Conservation (phyloP, 768 basidiomycete species). For the Pulveroboletus sp. region DNA sequence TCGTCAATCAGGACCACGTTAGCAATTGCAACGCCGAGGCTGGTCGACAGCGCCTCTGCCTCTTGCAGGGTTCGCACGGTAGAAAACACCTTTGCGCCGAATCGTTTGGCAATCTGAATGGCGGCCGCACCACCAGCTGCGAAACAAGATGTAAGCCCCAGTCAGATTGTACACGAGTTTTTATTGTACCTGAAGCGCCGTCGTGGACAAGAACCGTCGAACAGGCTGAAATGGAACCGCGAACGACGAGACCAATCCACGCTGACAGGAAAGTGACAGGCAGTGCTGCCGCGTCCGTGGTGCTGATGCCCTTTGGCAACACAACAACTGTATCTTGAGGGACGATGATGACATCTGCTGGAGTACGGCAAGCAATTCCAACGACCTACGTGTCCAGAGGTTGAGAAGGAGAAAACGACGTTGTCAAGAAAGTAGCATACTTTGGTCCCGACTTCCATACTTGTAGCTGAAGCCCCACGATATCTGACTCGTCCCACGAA, state of each 20-base stretch:
- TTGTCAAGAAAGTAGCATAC: slow-evolving; percentile 1
- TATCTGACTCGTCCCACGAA: slow-evolving; percentile 21
- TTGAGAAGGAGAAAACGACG: neutral
- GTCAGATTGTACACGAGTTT: neutral
- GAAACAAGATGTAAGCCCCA: neutral
- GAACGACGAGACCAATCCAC: slow-evolving; percentile 25
- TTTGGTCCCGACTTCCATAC: slow-evolving; percentile 6
- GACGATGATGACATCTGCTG: slow-evolving; percentile 15
- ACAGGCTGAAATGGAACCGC: slow-evolving; percentile 16
- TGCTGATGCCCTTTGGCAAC: slow-evolving; percentile 13
- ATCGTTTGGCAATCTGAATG: slow-evolving; percentile 24
- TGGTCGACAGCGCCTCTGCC: slow-evolving; percentile 12
- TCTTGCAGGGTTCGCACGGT: slow-evolving; percentile 20
- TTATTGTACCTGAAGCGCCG: slow-evolving; percentile 21
- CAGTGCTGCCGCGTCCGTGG: slow-evolving; percentile 20
- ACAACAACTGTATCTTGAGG: slow-evolving; percentile 9
- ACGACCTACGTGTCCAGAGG: slow-evolving; percentile 10
- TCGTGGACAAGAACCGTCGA: slow-evolving; percentile 28
- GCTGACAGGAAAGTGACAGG: slow-evolving; percentile 22
- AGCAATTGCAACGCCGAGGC: slow-evolving; percentile 7
- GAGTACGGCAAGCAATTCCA: slow-evolving; percentile 16
- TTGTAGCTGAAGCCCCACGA: slow-evolving; percentile 6
- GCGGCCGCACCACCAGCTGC: slow-evolving; percentile 25
- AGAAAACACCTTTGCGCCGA: slow-evolving; percentile 17
- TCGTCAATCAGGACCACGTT: slow-evolving; percentile 13